phyloP scores from a whole-genome alignment of 495 filamentous ascomycete genomes.

The Daldinia concentrica region DNA sequence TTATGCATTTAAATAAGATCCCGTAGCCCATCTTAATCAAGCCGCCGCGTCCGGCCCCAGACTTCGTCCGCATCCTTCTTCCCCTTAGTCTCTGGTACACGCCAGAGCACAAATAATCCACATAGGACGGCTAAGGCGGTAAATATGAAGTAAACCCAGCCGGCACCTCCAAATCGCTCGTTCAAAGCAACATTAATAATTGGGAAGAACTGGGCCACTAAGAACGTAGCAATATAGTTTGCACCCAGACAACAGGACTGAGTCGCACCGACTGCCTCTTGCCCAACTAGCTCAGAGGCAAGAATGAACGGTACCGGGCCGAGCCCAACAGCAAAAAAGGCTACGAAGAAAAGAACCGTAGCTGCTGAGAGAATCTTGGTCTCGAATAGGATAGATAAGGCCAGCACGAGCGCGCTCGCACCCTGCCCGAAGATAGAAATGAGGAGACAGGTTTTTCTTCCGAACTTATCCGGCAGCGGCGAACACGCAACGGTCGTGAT shows the following conservation, averaged over 20 bases:
- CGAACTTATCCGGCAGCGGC: conserved; percentile 83
- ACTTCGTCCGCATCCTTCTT: conserved; percentile 85
- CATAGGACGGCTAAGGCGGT: conserved; percentile 73
- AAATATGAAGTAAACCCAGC: conserved; percentile 90
- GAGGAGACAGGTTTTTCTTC: conserved; percentile 84
- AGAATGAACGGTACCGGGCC: conserved; percentile 96
- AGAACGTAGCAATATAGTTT: conserved; percentile 90
- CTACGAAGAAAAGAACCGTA: conserved; percentile 84
- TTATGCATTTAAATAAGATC: not conserved
- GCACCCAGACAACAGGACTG: conserved; percentile 85
- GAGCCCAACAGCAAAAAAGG: conserved; percentile 88
- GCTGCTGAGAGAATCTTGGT: conserved; percentile 79
- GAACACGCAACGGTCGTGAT: conserved; percentile 81
- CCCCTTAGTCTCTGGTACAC: conserved; percentile 85
- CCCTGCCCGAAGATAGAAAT: conserved; percentile 86
- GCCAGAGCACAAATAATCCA: conserved; percentile 70
- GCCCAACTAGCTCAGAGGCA: conserved; percentile 84
- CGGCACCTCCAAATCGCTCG: conserved; percentile 66
- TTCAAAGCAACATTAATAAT: conserved; percentile 77
- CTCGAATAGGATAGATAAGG: conserved; percentile 74
- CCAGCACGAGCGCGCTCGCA: conserved; percentile 74
- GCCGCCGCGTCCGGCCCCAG: conserved; percentile 74
- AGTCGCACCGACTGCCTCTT: conserved; percentile 87
- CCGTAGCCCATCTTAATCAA: conserved; percentile 49
- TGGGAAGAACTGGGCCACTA: conserved; percentile 94